phyloP scores from a whole-genome alignment of 2,329 filamentous ascomycete species.

The Endoconidiophora laricicola region DNA sequence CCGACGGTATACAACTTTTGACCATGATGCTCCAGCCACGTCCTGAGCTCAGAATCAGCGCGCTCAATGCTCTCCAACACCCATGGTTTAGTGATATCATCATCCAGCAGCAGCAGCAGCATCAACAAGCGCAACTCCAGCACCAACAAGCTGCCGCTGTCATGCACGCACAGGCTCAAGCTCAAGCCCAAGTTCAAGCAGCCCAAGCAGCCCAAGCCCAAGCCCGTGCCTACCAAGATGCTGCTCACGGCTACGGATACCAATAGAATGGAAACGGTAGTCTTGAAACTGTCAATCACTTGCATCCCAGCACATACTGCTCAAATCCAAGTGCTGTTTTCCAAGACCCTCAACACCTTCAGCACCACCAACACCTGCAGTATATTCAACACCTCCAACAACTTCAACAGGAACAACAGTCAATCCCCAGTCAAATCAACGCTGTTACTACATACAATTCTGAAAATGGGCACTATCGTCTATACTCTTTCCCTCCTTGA shows the following conservation, averaged over 20 bases:
- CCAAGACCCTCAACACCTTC: no score
- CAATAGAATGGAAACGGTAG: constrained; percentile 4
- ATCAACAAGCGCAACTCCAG: constrained; percentile 17
- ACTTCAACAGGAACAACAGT: neutral
- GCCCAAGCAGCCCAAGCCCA: constrained; percentile 10
- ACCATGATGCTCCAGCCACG: constrained; percentile 82
- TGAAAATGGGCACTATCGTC: neutral
- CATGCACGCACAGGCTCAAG: constrained; percentile 18
- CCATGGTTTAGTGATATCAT: constrained; percentile 77
- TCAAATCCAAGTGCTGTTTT: neutral
- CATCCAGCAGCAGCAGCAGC: constrained; percentile 35
- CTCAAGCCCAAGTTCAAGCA: constrained; percentile 2
- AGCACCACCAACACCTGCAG: no score
- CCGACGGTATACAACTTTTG: constrained; percentile 69
- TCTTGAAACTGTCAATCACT: no score
- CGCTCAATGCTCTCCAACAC: constrained; percentile 71
- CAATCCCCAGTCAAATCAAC: no score
- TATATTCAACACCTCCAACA: neutral
- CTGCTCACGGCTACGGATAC: constrained; percentile 6
- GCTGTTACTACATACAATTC: neutral
- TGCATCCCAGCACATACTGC: neutral
- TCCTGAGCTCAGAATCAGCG: constrained; percentile 80
- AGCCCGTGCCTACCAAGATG: constrained; percentile 6
- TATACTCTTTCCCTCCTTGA: neutral
- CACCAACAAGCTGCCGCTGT: constrained; percentile 27